phyloP scores from a whole-genome alignment of 148 eudicot genomes.

The Cornus kousa region DNA sequence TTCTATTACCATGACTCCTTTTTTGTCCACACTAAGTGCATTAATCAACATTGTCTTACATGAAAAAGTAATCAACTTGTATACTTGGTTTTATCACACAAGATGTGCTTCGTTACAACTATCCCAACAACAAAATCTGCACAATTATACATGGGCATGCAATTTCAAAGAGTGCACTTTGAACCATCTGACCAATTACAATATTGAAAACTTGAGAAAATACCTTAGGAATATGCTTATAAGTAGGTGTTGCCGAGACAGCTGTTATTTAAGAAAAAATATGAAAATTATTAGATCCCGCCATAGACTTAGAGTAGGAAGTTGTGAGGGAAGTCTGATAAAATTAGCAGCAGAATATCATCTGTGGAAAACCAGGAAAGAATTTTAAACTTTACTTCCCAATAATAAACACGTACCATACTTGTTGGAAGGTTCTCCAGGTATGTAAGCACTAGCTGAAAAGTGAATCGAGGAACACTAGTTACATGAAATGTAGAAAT shows the following conservation, averaged over 20 bases:
- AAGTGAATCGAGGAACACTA: slow-evolving; percentile 13
- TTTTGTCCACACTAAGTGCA: not conserved
- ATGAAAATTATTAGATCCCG: not conserved
- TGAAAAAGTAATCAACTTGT: not conserved
- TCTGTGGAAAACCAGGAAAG: not conserved
- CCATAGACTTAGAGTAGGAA: not conserved
- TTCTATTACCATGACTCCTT: not conserved
- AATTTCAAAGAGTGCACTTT: slow-evolving; percentile 4
- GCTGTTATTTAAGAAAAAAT: slow-evolving; percentile 36
- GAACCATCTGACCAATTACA: slow-evolving; percentile 3
- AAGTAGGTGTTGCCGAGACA: slow-evolving; percentile 53
- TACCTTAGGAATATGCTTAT: slow-evolving; percentile 97
- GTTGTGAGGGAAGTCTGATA: not conserved
- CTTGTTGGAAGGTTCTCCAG: slow-evolving; percentile 61
- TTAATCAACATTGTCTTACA: not conserved
- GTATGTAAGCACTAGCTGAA: slow-evolving; percentile 93
- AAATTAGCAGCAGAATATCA: slow-evolving; percentile 2
- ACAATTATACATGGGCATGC: slow-evolving; percentile 5
- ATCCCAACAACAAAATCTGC: not conserved
- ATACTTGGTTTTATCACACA: not conserved
- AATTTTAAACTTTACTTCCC: not conserved
- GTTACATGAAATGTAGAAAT: slow-evolving; percentile 15
- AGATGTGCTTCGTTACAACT: not conserved
- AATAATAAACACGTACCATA: slow-evolving; percentile 41
- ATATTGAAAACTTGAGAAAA: not conserved